A percentile compares a stretch with the other conserved stretches of the same genome.
Evolutionary conservation across 75 land plant species (phyloP).

Genomic region (Pseudotsuga menziesii): DNA sequence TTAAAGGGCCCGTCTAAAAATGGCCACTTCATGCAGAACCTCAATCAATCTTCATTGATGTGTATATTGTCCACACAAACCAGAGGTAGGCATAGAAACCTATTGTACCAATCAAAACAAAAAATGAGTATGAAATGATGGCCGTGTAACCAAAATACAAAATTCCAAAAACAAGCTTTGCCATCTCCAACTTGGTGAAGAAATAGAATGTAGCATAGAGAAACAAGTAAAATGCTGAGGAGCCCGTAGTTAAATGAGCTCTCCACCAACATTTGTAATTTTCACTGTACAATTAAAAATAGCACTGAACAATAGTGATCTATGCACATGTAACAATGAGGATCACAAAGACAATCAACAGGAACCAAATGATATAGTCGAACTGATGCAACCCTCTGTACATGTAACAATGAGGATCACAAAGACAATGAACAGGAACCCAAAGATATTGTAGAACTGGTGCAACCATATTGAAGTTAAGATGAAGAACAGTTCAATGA

Average conservation of each 20-base stretch:
- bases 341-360: slow-evolving; percentile 57
- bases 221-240: slow-evolving; percentile 49
- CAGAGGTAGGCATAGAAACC: slow-evolving; percentile 56
- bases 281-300: slow-evolving; percentile 24
- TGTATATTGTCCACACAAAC: slow-evolving; percentile 45
- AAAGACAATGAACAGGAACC: no score
- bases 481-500: no score
- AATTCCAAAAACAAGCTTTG: slow-evolving; percentile 50
- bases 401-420: no score
- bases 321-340: slow-evolving; percentile 60
- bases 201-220: slow-evolving; percentile 53
- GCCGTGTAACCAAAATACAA: slow-evolving; percentile 59
- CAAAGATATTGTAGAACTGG: no score
- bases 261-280: slow-evolving; percentile 53
- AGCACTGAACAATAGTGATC: slow-evolving; percentile 54
- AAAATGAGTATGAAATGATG: slow-evolving; percentile 49
- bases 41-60: slow-evolving; percentile 55
- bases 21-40: neutral
- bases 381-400: slow-evolving; percentile 64
- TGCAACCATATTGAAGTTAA: no score
- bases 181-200: slow-evolving; percentile 58
- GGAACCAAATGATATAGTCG: slow-evolving; percentile 63
- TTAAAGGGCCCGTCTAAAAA: neutral
- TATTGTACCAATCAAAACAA: slow-evolving; percentile 58
- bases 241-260: slow-evolving; percentile 25